These are phyloP conservation scores for Lactarius vividus DNA, from an alignment of 768 basidiomycete genomes.

Conservation along the genomic window DNA sequence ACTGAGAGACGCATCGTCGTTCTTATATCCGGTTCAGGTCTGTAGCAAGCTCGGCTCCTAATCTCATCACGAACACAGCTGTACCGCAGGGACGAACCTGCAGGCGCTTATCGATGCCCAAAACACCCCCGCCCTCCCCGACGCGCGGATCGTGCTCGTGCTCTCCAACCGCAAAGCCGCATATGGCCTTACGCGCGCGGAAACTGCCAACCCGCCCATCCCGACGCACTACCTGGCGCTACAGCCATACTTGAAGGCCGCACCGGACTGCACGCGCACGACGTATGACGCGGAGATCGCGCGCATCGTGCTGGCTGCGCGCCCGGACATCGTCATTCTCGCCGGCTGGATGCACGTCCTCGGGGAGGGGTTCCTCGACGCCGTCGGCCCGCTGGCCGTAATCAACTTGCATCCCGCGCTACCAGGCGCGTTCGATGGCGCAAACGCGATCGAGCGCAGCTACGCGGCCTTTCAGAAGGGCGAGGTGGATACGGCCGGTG, in stretches of 20 bases:
- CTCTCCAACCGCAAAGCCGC: slow-evolving; percentile 91
- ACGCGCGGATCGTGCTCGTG: slow-evolving; percentile 72
- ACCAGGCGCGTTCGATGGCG: slow-evolving; percentile 94
- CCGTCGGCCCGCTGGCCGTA: slow-evolving; percentile 67
- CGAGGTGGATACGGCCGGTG: slow-evolving; percentile 74
- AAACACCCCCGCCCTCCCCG: slow-evolving; percentile 67
- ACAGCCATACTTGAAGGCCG: slow-evolving; percentile 74
- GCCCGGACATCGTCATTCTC: slow-evolving; percentile 87
- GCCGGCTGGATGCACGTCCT: slow-evolving; percentile 99
- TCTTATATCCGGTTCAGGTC: slow-evolving; percentile 68
- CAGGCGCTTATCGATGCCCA: slow-evolving; percentile 93
- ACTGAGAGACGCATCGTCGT: slow-evolving; percentile 34
- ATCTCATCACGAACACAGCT: slow-evolving; percentile 4
- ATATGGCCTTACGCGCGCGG: slow-evolving; percentile 82
- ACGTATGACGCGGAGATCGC: slow-evolving; percentile 89
- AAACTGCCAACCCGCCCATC: slow-evolving; percentile 67
- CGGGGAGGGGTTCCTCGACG: slow-evolving; percentile 73
- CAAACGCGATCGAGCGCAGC: slow-evolving; percentile 86
- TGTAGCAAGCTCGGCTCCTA: slow-evolving; percentile 1
- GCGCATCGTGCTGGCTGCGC: slow-evolving; percentile 53
- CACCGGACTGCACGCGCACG: slow-evolving; percentile 68
- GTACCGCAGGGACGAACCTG: slow-evolving; percentile 78
- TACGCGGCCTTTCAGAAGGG: slow-evolving; percentile 85
- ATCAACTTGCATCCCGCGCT: slow-evolving; percentile 97
- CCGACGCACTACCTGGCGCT: slow-evolving; percentile 81